Conservation (phyloP, 2,329 filamentous ascomycete species). For the Atkinsonella texensis region DNA sequence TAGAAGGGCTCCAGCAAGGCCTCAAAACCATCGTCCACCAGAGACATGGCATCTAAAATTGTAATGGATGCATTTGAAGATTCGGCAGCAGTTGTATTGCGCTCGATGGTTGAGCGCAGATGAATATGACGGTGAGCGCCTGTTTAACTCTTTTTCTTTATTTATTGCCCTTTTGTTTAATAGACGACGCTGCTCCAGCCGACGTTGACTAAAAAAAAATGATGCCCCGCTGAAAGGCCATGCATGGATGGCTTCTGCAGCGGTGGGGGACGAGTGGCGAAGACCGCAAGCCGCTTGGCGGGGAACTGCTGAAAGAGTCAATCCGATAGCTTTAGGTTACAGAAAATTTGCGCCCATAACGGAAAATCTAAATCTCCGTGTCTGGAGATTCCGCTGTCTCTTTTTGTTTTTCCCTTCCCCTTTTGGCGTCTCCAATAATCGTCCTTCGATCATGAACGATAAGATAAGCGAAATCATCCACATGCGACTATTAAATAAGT, state of each 20-base stretch:
- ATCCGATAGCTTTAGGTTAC: too few relatives aligned
- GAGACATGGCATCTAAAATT: conserved; percentile 31
- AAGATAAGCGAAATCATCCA: too few relatives aligned
- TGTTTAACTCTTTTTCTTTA: not conserved
- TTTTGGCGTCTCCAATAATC: too few relatives aligned
- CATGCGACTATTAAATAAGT: too few relatives aligned
- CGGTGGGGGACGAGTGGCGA: not conserved
- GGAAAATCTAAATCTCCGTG: too few relatives aligned
- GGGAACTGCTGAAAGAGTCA: not conserved
- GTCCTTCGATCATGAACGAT: too few relatives aligned
- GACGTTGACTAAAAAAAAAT: not conserved
- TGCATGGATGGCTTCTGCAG: not conserved
- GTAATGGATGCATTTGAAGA: conserved; percentile 15
- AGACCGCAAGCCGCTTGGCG: not conserved
- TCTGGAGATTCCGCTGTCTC: too few relatives aligned
- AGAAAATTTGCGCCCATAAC: too few relatives aligned
- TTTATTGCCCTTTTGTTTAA: not conserved
- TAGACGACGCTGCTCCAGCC: not conserved
- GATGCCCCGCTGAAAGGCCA: conserved; percentile 1
- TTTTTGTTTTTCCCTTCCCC: too few relatives aligned
- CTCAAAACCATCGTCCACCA: conserved; percentile 52
- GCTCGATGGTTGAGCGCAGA: not conserved
- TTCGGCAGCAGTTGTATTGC: not conserved
- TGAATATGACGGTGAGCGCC: not conserved
- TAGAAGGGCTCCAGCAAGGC: conserved; percentile 56